A percentile compares a stretch with the other conserved stretches of the same genome.
These are phyloP conservation scores for Coccomyxa subellipsoidea DNA, from an alignment of 163 green algal species.

Conservation along the genomic window DNA sequence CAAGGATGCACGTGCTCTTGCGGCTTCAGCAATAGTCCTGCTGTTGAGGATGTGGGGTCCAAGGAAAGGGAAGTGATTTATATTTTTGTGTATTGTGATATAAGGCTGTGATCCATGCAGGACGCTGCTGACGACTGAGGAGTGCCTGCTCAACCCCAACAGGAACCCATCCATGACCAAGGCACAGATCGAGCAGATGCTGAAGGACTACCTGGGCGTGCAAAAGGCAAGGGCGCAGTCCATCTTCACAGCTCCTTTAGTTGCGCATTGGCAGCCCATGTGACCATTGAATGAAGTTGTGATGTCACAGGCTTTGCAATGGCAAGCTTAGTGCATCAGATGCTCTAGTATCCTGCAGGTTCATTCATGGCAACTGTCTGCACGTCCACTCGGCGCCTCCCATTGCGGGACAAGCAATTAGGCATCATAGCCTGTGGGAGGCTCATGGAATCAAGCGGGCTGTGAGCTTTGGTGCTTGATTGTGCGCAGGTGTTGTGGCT, in stretches of 20 bases:
- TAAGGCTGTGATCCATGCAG: too few species aligned
- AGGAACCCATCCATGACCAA: conserved; percentile 69
- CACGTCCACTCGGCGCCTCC: neutral
- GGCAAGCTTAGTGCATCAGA: too few species aligned
- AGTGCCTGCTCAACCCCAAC: conserved; percentile 82
- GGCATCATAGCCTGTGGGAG: neutral
- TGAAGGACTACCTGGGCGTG: conserved; percentile 59
- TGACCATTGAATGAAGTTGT: neutral
- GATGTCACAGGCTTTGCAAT: too few species aligned
- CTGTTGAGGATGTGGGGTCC: too few species aligned
- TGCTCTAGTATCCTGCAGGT: conserved; percentile 17
- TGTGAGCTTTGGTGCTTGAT: neutral
- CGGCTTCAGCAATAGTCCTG: too few species aligned
- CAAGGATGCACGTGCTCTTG: too few species aligned
- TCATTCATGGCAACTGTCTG: conserved; percentile 45
- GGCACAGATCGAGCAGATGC: conserved; percentile 61
- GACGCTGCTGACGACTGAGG: conserved; percentile 77
- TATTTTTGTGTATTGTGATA: too few species aligned
- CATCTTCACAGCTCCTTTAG: neutral
- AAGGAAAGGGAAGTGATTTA: too few species aligned
- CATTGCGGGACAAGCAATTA: neutral
- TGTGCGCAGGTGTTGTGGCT: conserved; percentile 36
- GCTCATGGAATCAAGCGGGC: neutral
- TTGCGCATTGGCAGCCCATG: neutral
- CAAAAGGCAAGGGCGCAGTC: conserved; percentile 26